phyloP scores from a whole-genome alignment of 1,284 basidiomycete species.

The Ceratobasidium sp. region DNA sequence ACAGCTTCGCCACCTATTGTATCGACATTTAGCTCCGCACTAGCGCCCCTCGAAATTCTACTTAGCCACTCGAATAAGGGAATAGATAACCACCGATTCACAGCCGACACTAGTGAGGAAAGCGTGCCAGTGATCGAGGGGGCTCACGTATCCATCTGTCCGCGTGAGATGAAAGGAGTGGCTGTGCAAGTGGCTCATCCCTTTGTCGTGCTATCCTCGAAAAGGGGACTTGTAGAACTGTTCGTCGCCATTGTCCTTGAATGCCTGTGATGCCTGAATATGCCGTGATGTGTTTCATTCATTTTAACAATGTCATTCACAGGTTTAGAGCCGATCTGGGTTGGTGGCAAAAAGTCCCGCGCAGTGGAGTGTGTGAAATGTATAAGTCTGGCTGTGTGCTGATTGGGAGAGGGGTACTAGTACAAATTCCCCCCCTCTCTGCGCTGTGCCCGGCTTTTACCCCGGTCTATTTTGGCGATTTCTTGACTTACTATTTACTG shows the following conservation, averaged over 20 bases:
- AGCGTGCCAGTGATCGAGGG: not conserved
- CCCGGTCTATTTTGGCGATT: not conserved
- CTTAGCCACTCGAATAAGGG: too few species aligned
- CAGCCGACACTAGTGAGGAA: constrained; percentile 2
- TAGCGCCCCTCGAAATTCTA: too few species aligned
- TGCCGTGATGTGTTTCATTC: constrained; percentile 24
- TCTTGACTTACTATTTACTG: not conserved
- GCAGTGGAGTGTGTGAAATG: not conserved
- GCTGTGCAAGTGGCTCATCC: constrained; percentile 5
- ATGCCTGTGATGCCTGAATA: constrained; percentile 13
- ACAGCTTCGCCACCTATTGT: too few species aligned
- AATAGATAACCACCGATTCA: too few species aligned
- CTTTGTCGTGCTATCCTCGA: constrained; percentile 12
- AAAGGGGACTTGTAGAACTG: constrained; percentile 20
- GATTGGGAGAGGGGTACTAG: not conserved
- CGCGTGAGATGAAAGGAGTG: constrained; percentile 43
- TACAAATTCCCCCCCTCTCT: not conserved
- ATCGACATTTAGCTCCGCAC: too few species aligned
- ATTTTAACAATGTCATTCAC: constrained; percentile 24
- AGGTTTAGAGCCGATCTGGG: not conserved
- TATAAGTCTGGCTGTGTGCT: constrained; percentile 21
- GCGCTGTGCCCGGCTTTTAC: not conserved
- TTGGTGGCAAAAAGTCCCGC: constrained; percentile 18
- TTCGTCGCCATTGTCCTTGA: constrained; percentile 33
- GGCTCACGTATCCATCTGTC: too few species aligned